phyloP scores from a whole-genome alignment of 1,284 basidiomycete genomes.

The Malassezia nana region DNA sequence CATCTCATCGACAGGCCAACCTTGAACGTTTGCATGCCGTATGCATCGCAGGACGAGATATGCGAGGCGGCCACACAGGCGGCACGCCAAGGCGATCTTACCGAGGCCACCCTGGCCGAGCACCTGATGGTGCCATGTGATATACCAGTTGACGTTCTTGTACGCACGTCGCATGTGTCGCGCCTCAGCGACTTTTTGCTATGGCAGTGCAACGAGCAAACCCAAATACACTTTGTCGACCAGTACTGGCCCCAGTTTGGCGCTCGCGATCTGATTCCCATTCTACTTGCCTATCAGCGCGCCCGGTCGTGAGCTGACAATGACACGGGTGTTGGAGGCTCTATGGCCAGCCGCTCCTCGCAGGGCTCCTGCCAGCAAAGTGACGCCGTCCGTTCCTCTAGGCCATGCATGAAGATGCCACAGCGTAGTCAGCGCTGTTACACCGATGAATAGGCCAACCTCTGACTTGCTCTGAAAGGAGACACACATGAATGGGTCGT shows the following conservation, averaged over 20 bases:
- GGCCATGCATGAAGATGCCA: conserved; percentile 21
- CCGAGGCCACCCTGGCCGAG: conserved; percentile 19
- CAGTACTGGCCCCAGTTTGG: conserved; percentile 94
- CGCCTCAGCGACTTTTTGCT: conserved; percentile 83
- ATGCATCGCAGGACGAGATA: conserved; percentile 88
- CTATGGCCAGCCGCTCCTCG: conserved; percentile 14
- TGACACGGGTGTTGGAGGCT: conserved; percentile 7
- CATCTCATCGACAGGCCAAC: conserved; percentile 57
- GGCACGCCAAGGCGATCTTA: not conserved
- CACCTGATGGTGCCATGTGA: conserved; percentile 50
- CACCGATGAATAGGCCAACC: conserved; percentile 20
- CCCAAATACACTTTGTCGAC: conserved; percentile 81
- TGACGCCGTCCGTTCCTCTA: conserved; percentile 15
- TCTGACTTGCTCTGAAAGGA: too few relatives aligned
- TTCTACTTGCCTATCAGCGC: conserved; percentile 73
- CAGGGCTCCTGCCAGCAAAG: conserved; percentile 14
- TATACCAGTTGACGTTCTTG: conserved; percentile 69
- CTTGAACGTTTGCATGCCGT: conserved; percentile 89
- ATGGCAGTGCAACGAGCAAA: conserved; percentile 74
- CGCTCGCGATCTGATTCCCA: conserved; percentile 70
- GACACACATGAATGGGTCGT: not conserved
- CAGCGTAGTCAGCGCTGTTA: conserved; percentile 9
- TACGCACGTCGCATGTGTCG: conserved; percentile 83
- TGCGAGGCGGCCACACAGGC: not conserved
- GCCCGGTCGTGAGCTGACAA: not conserved